These are phyloP conservation scores for Pholiota conissans DNA, from an alignment of 768 basidiomycete species.

Conservation along the genomic window DNA sequence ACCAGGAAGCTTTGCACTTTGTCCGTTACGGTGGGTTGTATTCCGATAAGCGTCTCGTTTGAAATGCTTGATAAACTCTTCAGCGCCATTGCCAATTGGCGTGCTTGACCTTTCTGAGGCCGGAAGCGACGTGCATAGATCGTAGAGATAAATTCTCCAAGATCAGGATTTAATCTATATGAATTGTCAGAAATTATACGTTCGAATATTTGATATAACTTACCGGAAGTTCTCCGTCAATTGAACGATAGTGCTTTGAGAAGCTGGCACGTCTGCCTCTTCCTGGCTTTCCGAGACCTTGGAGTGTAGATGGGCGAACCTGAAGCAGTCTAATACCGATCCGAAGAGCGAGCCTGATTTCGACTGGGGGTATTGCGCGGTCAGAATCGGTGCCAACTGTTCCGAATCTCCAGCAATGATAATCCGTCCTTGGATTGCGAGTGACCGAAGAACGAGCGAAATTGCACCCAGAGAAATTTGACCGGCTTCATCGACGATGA, in stretches of 20 bases:
- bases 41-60: slow-evolving; percentile 18
- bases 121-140: slow-evolving; percentile 51
- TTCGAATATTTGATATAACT: background rate
- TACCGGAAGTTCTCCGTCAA: slow-evolving; percentile 54
- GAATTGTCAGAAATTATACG: background rate
- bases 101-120: slow-evolving; percentile 45
- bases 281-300: slow-evolving; percentile 11
- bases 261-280: slow-evolving; percentile 19
- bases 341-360: slow-evolving; percentile 42
- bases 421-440: slow-evolving; percentile 37
- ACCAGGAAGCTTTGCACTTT: slow-evolving; percentile 37
- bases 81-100: slow-evolving; percentile 36
- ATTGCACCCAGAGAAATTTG: slow-evolving; percentile 48
- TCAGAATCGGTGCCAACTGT: slow-evolving; percentile 50
- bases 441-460: slow-evolving; percentile 44
- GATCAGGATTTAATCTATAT: slow-evolving; percentile 47
- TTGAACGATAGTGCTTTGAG: slow-evolving; percentile 44
- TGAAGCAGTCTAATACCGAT: slow-evolving; percentile 47
- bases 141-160: slow-evolving; percentile 53
- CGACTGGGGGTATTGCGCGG: slow-evolving; percentile 43
- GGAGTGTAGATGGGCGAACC: slow-evolving; percentile 25
- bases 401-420: slow-evolving; percentile 54
- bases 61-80: slow-evolving; percentile 22
- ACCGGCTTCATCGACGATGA: slow-evolving; percentile 52
- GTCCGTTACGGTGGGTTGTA: slow-evolving; percentile 22